Evolutionary conservation across 1,284 basidiomycete genomes (phyloP), one percentile per base, ranked within the genome.

Genomic region (Apiotrichum gracile): DNA sequence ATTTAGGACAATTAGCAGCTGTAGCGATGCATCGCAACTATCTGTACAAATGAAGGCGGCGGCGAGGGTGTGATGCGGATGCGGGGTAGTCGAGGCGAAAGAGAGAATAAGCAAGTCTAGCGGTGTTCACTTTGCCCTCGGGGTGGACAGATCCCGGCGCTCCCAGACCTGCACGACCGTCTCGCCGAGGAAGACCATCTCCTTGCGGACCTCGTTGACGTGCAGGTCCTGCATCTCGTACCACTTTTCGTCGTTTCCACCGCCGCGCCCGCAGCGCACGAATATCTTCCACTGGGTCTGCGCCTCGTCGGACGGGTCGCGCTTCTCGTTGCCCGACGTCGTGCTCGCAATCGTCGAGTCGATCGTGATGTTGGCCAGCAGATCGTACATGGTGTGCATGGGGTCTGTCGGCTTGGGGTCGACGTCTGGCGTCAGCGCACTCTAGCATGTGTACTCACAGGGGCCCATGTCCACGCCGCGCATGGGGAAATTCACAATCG

Each of bases 101-200:
- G 39, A 14, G 13, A 26, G 22, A 22, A 27, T 7, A 29, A 27
- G 41, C 19, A 12, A n/a, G n/a, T n/a, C n/a, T n/a, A n/a, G n/a
- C n/a, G n/a, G n/a, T n/a, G n/a, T n/a, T n/a, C n/a, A n/a, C n/a
- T n/a, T n/a, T n/a, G n/a, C n/a, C n/a, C n/a, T n/a, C n/a, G 60
- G 57, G 7, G 62, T 66, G 14, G 63, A 62, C n/a, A 74, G 45
- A 58, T 73, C 72, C 44, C 70, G 53, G 39, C 73, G 59, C 52
- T 75, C 69, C 73, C 73, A 75, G 17, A 75, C 91, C 82, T 97
- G 96, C 44, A 99, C 78, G 45, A 96, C 88, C 25, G 88, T 91
- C 75, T 98, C 96, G 26, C 93, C 94, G 34, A 99, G 79, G 72
- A 97, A 94, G 58, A 99, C 93, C 90, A 99, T 93, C 69, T 97